These are phyloP conservation scores for Gymnopilus dilepis DNA, from an alignment of 768 basidiomycete genomes.

Conservation along the genomic window DNA sequence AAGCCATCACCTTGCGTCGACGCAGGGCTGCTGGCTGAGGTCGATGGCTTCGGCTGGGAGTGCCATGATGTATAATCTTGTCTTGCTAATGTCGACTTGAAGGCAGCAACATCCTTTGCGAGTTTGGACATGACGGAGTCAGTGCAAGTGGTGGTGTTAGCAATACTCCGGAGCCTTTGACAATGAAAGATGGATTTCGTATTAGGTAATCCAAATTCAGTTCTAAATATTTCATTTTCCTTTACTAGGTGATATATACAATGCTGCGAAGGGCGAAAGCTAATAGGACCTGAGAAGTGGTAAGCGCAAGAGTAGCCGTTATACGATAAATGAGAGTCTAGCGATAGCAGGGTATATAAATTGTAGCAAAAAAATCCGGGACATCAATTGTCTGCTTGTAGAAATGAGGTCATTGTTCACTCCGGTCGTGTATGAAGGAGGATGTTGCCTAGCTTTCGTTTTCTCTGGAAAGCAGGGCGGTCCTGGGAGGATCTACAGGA, in stretches of 20 bases:
- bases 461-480: neutral
- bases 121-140: conserved; percentile 62
- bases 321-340: neutral
- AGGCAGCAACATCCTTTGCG: conserved; percentile 71
- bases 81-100: conserved; percentile 66
- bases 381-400: neutral
- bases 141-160: neutral
- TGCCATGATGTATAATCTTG: conserved; percentile 82
- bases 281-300: neutral
- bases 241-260: neutral
- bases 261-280: neutral
- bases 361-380: neutral
- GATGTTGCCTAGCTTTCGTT: neutral
- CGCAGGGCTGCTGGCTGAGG: conserved; percentile 22
- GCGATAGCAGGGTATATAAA: conserved; percentile 5
- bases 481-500: neutral
- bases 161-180: neutral
- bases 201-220: neutral
- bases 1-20: conserved; percentile 31
- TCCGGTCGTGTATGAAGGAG: conserved; percentile 4
- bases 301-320: neutral
- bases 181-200: neutral
- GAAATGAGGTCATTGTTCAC: neutral
- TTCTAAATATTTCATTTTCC: neutral
- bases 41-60: conserved; percentile 55